phyloP scores from a whole-genome alignment of 2,329 filamentous ascomycete species.

The Aspergillus calidoustus region DNA sequence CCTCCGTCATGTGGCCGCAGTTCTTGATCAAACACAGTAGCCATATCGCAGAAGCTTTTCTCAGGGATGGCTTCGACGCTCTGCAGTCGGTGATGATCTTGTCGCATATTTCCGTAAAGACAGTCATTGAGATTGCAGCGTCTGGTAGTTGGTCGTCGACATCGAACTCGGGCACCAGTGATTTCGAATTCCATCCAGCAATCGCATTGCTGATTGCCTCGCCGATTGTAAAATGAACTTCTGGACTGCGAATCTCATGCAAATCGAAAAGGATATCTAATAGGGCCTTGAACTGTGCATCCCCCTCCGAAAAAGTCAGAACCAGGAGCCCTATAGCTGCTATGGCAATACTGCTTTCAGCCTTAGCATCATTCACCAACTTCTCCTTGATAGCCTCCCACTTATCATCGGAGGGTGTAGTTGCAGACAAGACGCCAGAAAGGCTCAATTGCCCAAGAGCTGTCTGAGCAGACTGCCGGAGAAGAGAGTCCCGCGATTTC shows the following conservation, averaged over 20 bases:
- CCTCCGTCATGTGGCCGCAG: slow-evolving; percentile 75
- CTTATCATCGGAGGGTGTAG: slow-evolving; percentile 33
- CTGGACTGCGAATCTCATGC: slow-evolving; percentile 82
- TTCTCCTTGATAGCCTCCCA: slow-evolving; percentile 61
- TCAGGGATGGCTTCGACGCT: slow-evolving; percentile 82
- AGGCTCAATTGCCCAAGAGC: slow-evolving; percentile 67
- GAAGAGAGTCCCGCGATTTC: slow-evolving; percentile 57
- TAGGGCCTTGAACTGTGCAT: slow-evolving; percentile 53
- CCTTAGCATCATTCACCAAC: slow-evolving; percentile 71
- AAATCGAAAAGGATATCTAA: slow-evolving; percentile 73
- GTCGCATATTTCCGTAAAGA: slow-evolving; percentile 64
- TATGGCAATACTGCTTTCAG: slow-evolving; percentile 81
- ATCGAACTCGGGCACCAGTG: slow-evolving; percentile 75
- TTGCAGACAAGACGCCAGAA: slow-evolving; percentile 55
- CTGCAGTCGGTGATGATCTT: slow-evolving; percentile 78
- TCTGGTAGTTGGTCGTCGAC: slow-evolving; percentile 62
- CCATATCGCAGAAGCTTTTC: slow-evolving; percentile 95
- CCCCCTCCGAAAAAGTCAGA: slow-evolving; percentile 52
- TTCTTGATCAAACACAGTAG: slow-evolving; percentile 89
- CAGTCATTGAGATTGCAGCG: slow-evolving; percentile 39
- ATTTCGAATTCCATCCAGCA: slow-evolving; percentile 81
- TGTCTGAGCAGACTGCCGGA: slow-evolving; percentile 62
- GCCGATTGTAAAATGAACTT: slow-evolving; percentile 88
- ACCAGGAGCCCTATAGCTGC: slow-evolving; percentile 77
- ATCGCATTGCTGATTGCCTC: slow-evolving; percentile 82